phyloP scores from a whole-genome alignment of 148 eudicot species.

The Cornus controversa region DNA sequence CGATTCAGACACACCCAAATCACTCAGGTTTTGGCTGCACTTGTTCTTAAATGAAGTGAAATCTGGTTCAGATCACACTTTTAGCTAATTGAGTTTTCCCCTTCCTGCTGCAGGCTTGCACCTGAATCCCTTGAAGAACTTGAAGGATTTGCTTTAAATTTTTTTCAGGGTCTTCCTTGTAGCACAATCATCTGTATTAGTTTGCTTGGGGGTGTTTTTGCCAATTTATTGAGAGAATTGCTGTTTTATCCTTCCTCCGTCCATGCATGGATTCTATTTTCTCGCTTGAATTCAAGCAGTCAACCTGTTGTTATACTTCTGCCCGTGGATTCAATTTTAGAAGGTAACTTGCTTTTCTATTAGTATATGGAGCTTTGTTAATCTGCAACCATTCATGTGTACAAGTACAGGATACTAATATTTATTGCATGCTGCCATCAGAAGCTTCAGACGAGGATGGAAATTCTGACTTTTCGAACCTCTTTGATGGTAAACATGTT shows the following conservation, averaged over 20 bases:
- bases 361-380: not conserved
- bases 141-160: conserved; percentile 39
- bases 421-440: not conserved
- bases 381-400: not conserved
- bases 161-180: conserved; percentile 65
- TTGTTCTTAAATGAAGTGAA: conserved; percentile 3
- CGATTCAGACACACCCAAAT: conserved; percentile 19
- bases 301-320: conserved; percentile 66
- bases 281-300: conserved; percentile 59
- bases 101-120: conserved; percentile 41
- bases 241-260: conserved; percentile 29
- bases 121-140: conserved; percentile 56
- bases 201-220: conserved; percentile 60
- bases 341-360: conserved; percentile 35
- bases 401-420: not conserved
- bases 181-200: conserved; percentile 69
- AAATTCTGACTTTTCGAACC: conserved; percentile 24
- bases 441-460: conserved; percentile 37
- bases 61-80: conserved; percentile 3
- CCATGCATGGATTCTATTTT: conserved; percentile 66
- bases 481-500: conserved; percentile 30
- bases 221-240: conserved; percentile 55
- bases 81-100: conserved; percentile 13
- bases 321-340: conserved; percentile 52
- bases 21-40: conserved; percentile 35